Conservation (phyloP, 139 green algal genomes). For the Chlamydomonas sp. region DNA sequence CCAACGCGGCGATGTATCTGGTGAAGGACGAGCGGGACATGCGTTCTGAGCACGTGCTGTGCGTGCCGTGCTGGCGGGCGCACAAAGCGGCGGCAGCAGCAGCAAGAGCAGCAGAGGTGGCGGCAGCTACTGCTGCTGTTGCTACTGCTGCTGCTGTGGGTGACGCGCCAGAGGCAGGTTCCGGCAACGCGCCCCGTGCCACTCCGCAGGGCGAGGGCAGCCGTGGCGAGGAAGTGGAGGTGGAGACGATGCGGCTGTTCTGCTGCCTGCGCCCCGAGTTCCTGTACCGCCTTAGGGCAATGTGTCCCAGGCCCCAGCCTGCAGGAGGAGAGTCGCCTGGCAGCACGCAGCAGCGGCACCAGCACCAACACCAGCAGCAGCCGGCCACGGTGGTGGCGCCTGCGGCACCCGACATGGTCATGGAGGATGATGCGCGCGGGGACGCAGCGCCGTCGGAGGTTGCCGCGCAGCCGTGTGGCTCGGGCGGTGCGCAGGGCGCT, state of each 20-base stretch:
- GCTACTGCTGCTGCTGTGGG: not conserved
- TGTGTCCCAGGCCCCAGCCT: not conserved
- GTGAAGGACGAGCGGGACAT: not conserved
- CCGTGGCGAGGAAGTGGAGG: too few relatives aligned
- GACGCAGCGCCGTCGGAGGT: not conserved
- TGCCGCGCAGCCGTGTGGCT: not conserved
- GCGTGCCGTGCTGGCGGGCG: not conserved
- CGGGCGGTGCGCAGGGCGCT: too few relatives aligned
- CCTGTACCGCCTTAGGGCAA: slow-evolving; percentile 5
- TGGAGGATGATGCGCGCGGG: not conserved
- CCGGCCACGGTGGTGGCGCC: not conserved
- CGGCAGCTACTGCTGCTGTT: too few relatives aligned
- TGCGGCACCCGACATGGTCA: not conserved
- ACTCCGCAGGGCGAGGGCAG: too few relatives aligned
- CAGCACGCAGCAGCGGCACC: not conserved
- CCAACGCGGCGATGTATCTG: slow-evolving; percentile 22
- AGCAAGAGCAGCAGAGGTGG: not conserved
- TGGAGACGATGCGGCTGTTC: not conserved
- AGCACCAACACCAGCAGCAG: not conserved
- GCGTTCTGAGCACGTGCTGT: not conserved
- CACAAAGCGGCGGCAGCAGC: not conserved
- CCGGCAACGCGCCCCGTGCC: too few relatives aligned
- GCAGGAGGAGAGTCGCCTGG: not conserved
- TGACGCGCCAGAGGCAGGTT: not conserved
- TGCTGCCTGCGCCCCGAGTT: slow-evolving; percentile 25